A percentile compares a stretch with the other conserved stretches of the same genome.
These are phyloP conservation scores for Populus davidiana DNA, from an alignment of 345 rosid species.

Conservation along the genomic window DNA sequence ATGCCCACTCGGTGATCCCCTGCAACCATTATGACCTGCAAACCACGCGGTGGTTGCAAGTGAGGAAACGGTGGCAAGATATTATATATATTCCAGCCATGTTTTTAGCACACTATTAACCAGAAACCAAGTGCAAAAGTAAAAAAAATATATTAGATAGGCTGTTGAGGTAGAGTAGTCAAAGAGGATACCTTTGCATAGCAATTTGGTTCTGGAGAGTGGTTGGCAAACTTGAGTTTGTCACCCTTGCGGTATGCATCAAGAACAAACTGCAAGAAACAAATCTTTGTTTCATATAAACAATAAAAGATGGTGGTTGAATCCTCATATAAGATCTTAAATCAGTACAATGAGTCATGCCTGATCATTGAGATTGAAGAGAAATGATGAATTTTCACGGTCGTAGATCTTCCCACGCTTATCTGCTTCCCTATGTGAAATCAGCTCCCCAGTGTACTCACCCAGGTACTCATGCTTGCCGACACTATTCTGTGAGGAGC, in stretches of 20 bases:
- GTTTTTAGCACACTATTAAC: no score
- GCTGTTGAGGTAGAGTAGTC: neutral
- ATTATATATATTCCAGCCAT: neutral
- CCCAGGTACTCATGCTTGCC: slow-evolving; percentile 96
- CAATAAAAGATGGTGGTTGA: neutral
- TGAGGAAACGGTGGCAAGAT: neutral
- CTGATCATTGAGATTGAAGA: slow-evolving; percentile 97
- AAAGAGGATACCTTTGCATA: slow-evolving; percentile 75
- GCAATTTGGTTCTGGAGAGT: slow-evolving; percentile 96
- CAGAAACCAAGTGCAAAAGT: neutral
- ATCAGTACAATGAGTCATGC: slow-evolving; percentile 33
- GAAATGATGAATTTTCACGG: slow-evolving; percentile 96
- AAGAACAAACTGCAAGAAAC: slow-evolving; percentile 76
- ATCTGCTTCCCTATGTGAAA: slow-evolving; percentile 97
- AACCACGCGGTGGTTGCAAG: slow-evolving; percentile 15
- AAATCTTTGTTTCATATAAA: slow-evolving; percentile 11
- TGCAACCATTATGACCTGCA: slow-evolving; percentile 92
- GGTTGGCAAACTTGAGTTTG: slow-evolving; percentile 94
- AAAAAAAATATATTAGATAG: neutral
- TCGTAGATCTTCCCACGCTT: slow-evolving; percentile 98
- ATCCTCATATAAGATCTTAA: neutral
- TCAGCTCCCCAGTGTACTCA: slow-evolving; percentile 97
- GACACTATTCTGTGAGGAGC: slow-evolving; percentile 70
- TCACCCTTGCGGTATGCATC: slow-evolving; percentile 99
- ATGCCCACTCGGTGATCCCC: slow-evolving; percentile 97